Evolutionary conservation across 2,329 filamentous ascomycete species (phyloP).

Genomic region (Exophiala bonariae): DNA sequence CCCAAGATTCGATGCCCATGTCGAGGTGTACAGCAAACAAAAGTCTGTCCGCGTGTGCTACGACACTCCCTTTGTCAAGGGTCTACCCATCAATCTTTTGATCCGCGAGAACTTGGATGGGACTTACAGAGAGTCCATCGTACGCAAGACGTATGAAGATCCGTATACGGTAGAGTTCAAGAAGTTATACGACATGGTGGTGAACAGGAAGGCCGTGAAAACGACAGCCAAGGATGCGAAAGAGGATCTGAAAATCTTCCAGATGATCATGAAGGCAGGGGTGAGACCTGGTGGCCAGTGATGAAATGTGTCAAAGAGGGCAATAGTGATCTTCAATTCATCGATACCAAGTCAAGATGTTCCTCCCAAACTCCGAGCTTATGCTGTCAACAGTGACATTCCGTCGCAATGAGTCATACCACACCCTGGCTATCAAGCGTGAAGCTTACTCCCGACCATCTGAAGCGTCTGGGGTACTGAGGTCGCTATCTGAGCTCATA

Average conservation of each 20-base stretch:
- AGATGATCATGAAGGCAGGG: constrained; percentile 38
- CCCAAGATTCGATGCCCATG: constrained; percentile 76
- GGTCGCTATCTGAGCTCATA: constrained; percentile 24
- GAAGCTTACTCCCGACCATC: constrained; percentile 1
- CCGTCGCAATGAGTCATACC: not conserved
- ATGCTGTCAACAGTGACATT: no score
- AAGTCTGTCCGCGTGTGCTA: constrained; percentile 57
- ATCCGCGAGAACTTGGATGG: constrained; percentile 47
- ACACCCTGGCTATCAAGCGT: no score
- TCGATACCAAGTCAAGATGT: no score
- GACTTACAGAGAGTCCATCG: constrained; percentile 39
- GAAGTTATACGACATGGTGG: constrained; percentile 40
- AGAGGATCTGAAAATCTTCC: constrained; percentile 41
- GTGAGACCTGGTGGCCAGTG: no score
- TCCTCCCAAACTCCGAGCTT: no score
- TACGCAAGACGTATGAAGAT: constrained; percentile 50
- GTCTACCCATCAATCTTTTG: constrained; percentile 52
- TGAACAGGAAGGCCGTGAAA: constrained; percentile 40
- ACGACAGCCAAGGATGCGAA: constrained; percentile 43
- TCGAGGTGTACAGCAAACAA: constrained; percentile 61
- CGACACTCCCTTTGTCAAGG: constrained; percentile 62
- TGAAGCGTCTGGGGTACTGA: constrained; percentile 20
- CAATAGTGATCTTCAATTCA: no score
- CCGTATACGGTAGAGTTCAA: constrained; percentile 46
- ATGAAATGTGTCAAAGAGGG: no score